Evolutionary conservation across 305 asterid genomes (phyloP).

Genomic region (Fraxinus baroniana): DNA sequence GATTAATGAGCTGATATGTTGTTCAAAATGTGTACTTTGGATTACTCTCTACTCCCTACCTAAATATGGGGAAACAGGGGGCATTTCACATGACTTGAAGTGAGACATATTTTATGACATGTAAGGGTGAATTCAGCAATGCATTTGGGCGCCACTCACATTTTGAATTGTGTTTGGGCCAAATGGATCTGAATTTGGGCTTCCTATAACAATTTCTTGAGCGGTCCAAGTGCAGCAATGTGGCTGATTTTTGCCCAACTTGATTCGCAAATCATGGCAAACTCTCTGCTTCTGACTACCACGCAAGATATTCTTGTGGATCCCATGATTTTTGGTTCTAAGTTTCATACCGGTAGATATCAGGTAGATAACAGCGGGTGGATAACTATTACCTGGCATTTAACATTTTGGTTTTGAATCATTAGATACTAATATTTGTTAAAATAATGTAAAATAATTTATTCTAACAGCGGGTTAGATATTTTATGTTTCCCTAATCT

Average conservation of each 20-base stretch:
- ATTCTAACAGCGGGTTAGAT: neutral
- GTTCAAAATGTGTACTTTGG: neutral
- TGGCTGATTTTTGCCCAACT: neutral
- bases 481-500: neutral
- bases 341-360: too few relatives aligned
- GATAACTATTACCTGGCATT: neutral
- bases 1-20: neutral
- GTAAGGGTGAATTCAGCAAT: neutral
- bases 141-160: neutral
- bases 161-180: neutral
- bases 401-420: neutral
- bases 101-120: neutral
- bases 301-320: too few relatives aligned
- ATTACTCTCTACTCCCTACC: too few relatives aligned
- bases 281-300: too few relatives aligned
- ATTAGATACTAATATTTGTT: neutral
- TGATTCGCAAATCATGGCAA: neutral
- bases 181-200: neutral
- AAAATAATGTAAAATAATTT: neutral
- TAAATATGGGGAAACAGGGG: neutral
- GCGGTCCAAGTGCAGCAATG: neutral
- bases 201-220: neutral
- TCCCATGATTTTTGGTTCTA: too few relatives aligned
- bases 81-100: neutral
- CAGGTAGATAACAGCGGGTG: neutral